Evolutionary conservation across 192 early-diverging fungal genomes (phyloP).

Genomic region (Piromyces finnis): DNA sequence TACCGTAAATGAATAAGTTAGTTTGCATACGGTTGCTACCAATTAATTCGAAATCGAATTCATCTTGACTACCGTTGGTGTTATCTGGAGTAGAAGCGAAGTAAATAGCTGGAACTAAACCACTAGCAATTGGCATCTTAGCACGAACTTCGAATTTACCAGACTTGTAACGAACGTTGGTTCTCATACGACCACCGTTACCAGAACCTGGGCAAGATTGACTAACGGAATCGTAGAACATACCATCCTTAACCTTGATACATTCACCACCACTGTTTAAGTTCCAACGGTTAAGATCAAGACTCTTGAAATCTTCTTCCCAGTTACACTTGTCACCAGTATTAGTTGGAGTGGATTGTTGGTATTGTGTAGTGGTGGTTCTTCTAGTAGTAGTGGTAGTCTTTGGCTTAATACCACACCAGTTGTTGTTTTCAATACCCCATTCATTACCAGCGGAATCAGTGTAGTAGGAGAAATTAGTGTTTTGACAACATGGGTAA

Average conservation of each 20-base stretch:
- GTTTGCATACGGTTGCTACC: background rate
- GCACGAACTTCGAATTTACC: background rate
- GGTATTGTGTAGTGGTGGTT: background rate
- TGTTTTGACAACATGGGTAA: background rate
- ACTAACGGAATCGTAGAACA: background rate
- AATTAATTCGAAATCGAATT: background rate
- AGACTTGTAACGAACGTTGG: background rate
- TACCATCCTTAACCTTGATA: background rate
- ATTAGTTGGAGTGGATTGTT: background rate
- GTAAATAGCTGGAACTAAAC: background rate
- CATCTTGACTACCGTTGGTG: background rate
- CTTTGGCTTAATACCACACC: background rate
- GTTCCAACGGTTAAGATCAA: background rate
- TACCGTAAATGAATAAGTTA: background rate
- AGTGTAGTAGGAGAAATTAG: background rate
- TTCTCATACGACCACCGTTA: background rate
- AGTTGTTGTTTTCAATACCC: background rate
- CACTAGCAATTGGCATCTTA: background rate
- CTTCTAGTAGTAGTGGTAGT: background rate
- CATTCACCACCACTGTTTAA: background rate
- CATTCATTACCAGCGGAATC: background rate
- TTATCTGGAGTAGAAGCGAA: background rate
- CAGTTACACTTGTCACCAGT: background rate
- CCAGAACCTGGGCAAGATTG: background rate
- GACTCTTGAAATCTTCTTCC: background rate